These are phyloP conservation scores for Zarea fungicola DNA, from an alignment of 2,329 filamentous ascomycete genomes.

Conservation along the genomic window DNA sequence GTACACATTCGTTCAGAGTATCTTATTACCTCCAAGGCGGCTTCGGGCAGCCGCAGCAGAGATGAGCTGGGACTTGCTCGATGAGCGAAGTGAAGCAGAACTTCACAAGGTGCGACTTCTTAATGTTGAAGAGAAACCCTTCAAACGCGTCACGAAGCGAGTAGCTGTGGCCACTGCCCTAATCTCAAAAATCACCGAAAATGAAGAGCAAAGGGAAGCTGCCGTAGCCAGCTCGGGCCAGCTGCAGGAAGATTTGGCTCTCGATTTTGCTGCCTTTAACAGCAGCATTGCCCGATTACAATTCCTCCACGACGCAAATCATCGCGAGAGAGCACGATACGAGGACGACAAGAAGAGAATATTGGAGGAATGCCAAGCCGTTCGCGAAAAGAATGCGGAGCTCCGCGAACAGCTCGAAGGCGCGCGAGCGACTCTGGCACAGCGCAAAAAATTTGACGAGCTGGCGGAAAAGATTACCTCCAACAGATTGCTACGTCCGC, in stretches of 20 bases:
- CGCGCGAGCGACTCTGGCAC: slow-evolving; percentile 67
- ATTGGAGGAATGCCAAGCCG: slow-evolving; percentile 68
- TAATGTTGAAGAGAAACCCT: slow-evolving; percentile 86
- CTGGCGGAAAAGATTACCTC: slow-evolving; percentile 81
- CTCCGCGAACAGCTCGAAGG: slow-evolving; percentile 71
- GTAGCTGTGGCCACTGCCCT: slow-evolving; percentile 65
- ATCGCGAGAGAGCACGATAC: slow-evolving; percentile 77
- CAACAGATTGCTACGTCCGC: slow-evolving; percentile 71
- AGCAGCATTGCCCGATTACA: slow-evolving; percentile 83
- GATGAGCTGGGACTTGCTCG: slow-evolving; percentile 60
- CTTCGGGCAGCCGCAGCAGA: slow-evolving; percentile 22
- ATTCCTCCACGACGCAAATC: slow-evolving; percentile 78
- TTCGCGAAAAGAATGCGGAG: slow-evolving; percentile 67
- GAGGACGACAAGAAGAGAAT: slow-evolving; percentile 75
- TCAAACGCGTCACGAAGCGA: slow-evolving; percentile 80
- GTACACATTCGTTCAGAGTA: background rate
- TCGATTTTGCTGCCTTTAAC: slow-evolving; percentile 87
- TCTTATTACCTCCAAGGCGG: background rate
- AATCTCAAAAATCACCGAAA: slow-evolving; percentile 31
- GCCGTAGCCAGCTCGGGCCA: slow-evolving; percentile 50
- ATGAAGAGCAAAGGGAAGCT: slow-evolving; percentile 31
- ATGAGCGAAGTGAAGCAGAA: slow-evolving; percentile 72
- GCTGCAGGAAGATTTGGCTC: slow-evolving; percentile 75
- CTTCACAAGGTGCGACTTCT: slow-evolving; percentile 84
- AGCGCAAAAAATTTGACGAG: slow-evolving; percentile 82